Evolutionary conservation across 164 flowering plant species (phyloP).

Genomic region (Buxus sempervirens): DNA sequence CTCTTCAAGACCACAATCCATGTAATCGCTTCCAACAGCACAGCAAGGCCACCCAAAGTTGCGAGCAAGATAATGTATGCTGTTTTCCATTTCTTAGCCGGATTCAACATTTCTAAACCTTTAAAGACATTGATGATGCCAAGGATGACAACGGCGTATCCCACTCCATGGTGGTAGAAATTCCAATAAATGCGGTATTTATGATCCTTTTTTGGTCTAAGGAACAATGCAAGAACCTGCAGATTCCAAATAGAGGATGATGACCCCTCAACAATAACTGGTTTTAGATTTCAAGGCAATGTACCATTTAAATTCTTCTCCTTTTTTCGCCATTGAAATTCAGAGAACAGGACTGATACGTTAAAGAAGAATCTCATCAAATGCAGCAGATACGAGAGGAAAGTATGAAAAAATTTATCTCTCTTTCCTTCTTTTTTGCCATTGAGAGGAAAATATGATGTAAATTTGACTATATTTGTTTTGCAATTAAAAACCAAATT

Average conservation of each 20-base stretch:
- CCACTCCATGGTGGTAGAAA: slow-evolving; percentile 69
- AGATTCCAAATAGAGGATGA: slow-evolving; percentile 2
- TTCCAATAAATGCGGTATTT: slow-evolving; percentile 72
- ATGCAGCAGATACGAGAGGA: neutral
- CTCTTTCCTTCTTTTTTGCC: too few species aligned
- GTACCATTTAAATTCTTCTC: neutral
- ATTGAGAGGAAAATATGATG: too few species aligned
- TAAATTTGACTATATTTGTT: too few species aligned
- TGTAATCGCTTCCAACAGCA: slow-evolving; percentile 54
- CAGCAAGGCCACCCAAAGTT: slow-evolving; percentile 43
- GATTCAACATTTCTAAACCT: slow-evolving; percentile 60
- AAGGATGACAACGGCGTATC: slow-evolving; percentile 61
- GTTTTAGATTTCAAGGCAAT: too few species aligned
- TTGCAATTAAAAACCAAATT: too few species aligned
- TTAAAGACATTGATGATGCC: slow-evolving; percentile 71
- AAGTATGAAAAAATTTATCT: too few species aligned
- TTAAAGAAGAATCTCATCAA: neutral
- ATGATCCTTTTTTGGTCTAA: slow-evolving; percentile 74
- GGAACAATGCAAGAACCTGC: slow-evolving; percentile 65
- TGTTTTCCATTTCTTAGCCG: slow-evolving; percentile 45
- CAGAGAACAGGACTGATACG: neutral
- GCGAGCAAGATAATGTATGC: slow-evolving; percentile 42
- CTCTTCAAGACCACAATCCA: slow-evolving; percentile 60
- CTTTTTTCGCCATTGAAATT: too few species aligned
- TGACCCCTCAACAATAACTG: too few species aligned